Percentiles rank a stretch among this genome's conserved stretches.
These are phyloP conservation scores for Staphylotrichum longicolle DNA, from an alignment of 495 filamentous ascomycete species.

Conservation along the genomic window DNA sequence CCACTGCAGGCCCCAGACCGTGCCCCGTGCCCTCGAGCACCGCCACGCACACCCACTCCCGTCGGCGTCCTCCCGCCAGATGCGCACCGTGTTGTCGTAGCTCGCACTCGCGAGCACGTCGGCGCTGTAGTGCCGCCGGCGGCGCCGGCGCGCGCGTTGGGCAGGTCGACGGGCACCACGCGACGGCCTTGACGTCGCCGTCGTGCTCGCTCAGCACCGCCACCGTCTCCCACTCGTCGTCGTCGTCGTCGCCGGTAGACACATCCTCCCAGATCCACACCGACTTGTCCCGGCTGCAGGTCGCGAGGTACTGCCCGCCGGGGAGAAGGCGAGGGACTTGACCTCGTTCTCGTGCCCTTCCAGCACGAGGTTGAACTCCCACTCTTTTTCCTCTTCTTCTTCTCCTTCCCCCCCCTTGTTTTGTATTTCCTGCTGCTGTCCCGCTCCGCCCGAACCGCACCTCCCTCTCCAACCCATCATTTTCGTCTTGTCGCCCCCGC, in stretches of 20 bases:
- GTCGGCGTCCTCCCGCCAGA: constrained; percentile 87
- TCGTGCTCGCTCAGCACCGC: constrained; percentile 92
- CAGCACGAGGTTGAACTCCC: constrained; percentile 81
- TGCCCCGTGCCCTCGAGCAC: constrained; percentile 71
- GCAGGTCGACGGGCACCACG: constrained; percentile 67
- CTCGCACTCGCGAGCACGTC: constrained; percentile 79
- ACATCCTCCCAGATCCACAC: constrained; percentile 99
- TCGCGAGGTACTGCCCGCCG: constrained; percentile 78
- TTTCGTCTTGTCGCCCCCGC: neutral
- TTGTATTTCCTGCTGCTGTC: too few relatives aligned
- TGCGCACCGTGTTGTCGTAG: constrained; percentile 86
- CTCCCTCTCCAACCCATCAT: constrained; percentile 24
- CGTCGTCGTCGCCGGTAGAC: constrained; percentile 38
- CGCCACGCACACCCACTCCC: constrained; percentile 91
- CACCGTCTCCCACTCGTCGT: constrained; percentile 94
- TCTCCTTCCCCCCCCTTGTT: constrained; percentile 26
- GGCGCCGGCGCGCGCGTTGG: constrained; percentile 28
- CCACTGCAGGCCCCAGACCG: constrained; percentile 88
- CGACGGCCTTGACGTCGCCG: constrained; percentile 89
- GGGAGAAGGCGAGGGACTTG: constrained; percentile 80
- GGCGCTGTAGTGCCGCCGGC: constrained; percentile 33
- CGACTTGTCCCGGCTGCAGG: constrained; percentile 85
- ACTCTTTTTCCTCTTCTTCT: constrained; percentile 64
- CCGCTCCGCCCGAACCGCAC: constrained; percentile 18
- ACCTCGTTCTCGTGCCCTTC: constrained; percentile 95